Percentiles rank a stretch among this genome's conserved stretches.
Conservation (phyloP, 345 rosid genomes). For the Limnanthes douglasii region DNA sequence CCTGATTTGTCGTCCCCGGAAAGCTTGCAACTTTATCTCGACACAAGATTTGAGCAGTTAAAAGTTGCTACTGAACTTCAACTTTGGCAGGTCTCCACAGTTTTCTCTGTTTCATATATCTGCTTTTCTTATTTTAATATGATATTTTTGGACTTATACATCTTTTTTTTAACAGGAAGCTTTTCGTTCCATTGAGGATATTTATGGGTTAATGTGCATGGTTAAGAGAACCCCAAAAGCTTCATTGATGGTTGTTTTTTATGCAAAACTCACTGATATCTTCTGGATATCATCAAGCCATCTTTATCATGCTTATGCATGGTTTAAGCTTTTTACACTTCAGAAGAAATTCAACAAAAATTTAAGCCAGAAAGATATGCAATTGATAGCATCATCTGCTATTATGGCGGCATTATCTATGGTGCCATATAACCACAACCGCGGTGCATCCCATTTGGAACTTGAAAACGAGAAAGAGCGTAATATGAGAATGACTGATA, state of each 20-base stretch:
- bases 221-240: conserved; percentile 94
- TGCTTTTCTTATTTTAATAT: no score
- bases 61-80: conserved; percentile 91
- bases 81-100: conserved; percentile 68
- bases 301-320: conserved; percentile 94
- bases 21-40: conserved; percentile 85
- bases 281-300: conserved; percentile 92
- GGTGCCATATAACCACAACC: conserved; percentile 48
- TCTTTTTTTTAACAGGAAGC: conserved; percentile 60
- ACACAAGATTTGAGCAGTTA: conserved; percentile 95
- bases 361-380: conserved; percentile 90
- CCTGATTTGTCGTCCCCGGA: conserved; percentile 96
- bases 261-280: conserved; percentile 86
- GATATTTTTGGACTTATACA: no score
- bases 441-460: conserved; percentile 66
- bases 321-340: conserved; percentile 89
- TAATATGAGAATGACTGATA: conserved; percentile 83
- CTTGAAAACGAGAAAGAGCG: conserved; percentile 91
- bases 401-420: conserved; percentile 86
- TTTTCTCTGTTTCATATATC: no score
- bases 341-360: conserved; percentile 95
- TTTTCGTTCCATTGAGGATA: conserved; percentile 90
- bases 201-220: conserved; percentile 89
- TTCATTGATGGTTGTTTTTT: conserved; percentile 81
- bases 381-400: conserved; percentile 85